Evolutionary conservation across 768 basidiomycete genomes (phyloP), one percentile per base, ranked within the genome.

Genomic region (Naganishia antarctica): DNA sequence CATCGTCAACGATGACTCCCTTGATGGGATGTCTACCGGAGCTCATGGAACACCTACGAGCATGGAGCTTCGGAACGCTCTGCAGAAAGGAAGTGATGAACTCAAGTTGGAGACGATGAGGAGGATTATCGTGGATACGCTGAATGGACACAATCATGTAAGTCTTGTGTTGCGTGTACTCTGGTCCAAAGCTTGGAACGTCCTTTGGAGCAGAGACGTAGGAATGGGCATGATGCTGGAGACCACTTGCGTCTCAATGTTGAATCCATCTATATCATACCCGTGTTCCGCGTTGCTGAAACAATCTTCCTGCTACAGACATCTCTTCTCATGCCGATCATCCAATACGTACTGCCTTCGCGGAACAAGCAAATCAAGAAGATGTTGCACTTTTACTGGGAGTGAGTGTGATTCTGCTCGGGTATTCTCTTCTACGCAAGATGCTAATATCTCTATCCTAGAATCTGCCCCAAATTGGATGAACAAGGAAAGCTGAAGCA

Each of bases 331-430:
- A 98, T 99, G 93, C 90, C 92, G 6, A 87, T 98, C 78, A 98
- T 99, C 70, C 96, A 99, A 84, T 96, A 87, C 80, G 88, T 94
- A 67, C 84, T 98, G 83, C 96, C 96, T 40, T 90, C 89, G 60
- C 86, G 87, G 76, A 92, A 89, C 81, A 98, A 99, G 81, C 86
- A 87, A 65, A 84, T 98, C 75, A 98, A 99, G 86, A 99, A 98
- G 81, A 80, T 96, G 68, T 81, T 97, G 40, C 79, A 79, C 57
- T 77, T 78, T 66, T 77, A 77, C 51, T 79, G 73, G 77, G 76
- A 78, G 77, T 76, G 59, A 73, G 78, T 74, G 29, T 51, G 45
- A 29, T n/a, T 47, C 25, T 9, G n/a, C n/a, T 12, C n/a, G 12
- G 8, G 13, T 28, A 37, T 25, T 46, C 16, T 40, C 46, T 25